Conservation (phyloP, 306 rosid species). For the Malus orientalis region DNA sequence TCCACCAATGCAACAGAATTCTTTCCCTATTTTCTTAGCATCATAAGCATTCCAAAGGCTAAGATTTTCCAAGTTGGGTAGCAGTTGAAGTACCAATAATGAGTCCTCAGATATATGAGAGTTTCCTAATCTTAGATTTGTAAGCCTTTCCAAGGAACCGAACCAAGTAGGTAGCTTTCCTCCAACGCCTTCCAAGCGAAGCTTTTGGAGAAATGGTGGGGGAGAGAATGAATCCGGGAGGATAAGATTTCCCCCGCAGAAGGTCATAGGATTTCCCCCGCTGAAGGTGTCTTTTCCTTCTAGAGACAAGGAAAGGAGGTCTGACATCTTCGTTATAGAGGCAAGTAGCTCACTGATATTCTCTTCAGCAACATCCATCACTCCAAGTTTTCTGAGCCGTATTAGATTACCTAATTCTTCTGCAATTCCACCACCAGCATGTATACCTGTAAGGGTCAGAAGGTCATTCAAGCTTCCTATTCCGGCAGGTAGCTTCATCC, state of each 20-base stretch:
- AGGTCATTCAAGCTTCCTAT: slow-evolving; percentile 12
- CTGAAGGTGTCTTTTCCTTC: neutral
- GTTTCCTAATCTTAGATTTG: slow-evolving; percentile 7
- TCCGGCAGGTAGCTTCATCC: slow-evolving; percentile 16
- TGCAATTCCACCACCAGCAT: slow-evolving; percentile 14
- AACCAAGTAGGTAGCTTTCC: slow-evolving; percentile 14
- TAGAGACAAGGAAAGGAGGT: slow-evolving; percentile 16
- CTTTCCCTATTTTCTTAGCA: slow-evolving; percentile 8
- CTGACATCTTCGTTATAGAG: slow-evolving; percentile 12
- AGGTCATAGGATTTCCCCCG: neutral
- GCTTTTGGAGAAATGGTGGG: slow-evolving; percentile 14
- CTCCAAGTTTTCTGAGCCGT: slow-evolving; percentile 18
- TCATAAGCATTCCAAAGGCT: slow-evolving; percentile 19
- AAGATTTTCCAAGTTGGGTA: slow-evolving; percentile 17
- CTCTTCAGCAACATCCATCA: slow-evolving; percentile 16
- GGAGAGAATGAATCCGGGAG: slow-evolving; percentile 21
- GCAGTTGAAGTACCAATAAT: slow-evolving; percentile 12
- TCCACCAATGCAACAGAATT: slow-evolving; percentile 12
- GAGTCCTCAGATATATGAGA: slow-evolving; percentile 14
- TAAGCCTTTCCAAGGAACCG: slow-evolving; percentile 17
- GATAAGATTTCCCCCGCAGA: neutral
- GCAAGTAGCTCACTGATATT: slow-evolving; percentile 8
- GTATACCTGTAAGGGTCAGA: neutral
- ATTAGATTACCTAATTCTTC: slow-evolving; percentile 13
- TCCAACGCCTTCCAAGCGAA: neutral